Percentiles rank a stretch among this genome's conserved stretches.
Evolutionary conservation across 2,329 filamentous ascomycete genomes (phyloP).

Genomic region (Sphaerulina populicola): DNA sequence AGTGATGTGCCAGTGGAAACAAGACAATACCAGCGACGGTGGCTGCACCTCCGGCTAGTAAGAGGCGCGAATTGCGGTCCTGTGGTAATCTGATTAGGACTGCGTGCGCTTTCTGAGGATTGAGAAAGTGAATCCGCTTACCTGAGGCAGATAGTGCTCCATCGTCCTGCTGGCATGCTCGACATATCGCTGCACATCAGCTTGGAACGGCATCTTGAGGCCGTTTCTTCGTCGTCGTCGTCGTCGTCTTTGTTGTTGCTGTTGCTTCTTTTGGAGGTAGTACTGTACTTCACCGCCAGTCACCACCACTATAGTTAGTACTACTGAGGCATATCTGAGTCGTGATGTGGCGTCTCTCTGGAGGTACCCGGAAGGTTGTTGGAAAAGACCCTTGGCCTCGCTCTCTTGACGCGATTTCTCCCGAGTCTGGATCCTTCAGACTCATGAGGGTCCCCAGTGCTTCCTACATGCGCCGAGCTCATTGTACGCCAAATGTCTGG

Average conservation of each 20-base stretch:
- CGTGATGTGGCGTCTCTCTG: not conserved
- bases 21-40: constrained; percentile 17
- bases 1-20: constrained; percentile 16
- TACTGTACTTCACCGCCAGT: not conserved
- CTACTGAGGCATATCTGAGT: not conserved
- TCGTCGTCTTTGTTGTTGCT: not conserved
- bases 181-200: constrained; percentile 6
- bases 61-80: constrained; percentile 16
- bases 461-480: not conserved
- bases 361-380: not conserved
- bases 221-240: not conserved
- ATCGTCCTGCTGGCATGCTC: not conserved
- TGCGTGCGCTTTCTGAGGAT: not conserved
- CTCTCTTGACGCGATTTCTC: not conserved
- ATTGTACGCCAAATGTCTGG: not conserved
- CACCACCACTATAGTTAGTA: not conserved
- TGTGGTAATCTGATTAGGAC: constrained; percentile 1
- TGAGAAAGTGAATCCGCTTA: not conserved
- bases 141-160: constrained; percentile 6
- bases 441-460: not conserved
- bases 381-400: not conserved
- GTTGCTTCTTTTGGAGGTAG: not conserved
- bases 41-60: constrained; percentile 14
- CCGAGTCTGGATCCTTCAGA: not conserved
- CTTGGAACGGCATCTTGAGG: constrained; percentile 7